Evolutionary conservation across 495 filamentous ascomycete genomes (phyloP), one percentile per base, ranked within the genome.

Genomic region (Penicillium canescens): DNA sequence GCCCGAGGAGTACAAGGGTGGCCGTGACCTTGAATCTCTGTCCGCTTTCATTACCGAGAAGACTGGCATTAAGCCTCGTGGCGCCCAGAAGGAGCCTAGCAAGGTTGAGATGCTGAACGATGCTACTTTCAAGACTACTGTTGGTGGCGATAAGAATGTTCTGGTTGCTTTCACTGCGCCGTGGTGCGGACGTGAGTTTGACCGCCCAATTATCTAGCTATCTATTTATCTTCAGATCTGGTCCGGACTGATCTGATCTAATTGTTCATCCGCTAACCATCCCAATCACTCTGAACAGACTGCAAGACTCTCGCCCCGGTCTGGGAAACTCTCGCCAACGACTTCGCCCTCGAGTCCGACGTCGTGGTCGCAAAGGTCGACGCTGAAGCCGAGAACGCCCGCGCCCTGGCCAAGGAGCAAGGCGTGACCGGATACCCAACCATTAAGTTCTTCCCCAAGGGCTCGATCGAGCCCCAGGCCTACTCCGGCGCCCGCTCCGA

Each of bases 401-500:
- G 91, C 71, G 81, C 83, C 38, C 84, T 85, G 14, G 89, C 92
- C 35, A 70, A 83, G 59, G 88, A 85, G 50, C 89, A 92, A 60
- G 89, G 86, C 54, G 82, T 98, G 42, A 81, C 78, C 45, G 88
- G 86, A 24, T 98, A 92, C 82, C 94, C 94, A 26, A 98, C 94
- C 54, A 94, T 98, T 80, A 96, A 95, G 79, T 98, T 88, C 83
- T 98, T 98, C 81, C 87, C 92, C 65, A 88, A 86, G 73, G 93
- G 93, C 62, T 89, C 86, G 51, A 90, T 80, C 50, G 86, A 86
- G 54, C 68, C 86, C 11, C 77, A 87, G 57, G 62, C 78, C 34
- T 98, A 96, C 82, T 74, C 82, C 31, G 87, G 87, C 48, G 90
- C 84, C 53, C 92, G 94, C 59, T 76, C 79, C 14, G 92, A 96